A percentile compares a stretch with the other conserved stretches of the same genome.
Evolutionary conservation across 805 yeast species (phyloP).

Genomic region (Candida incommunis): DNA sequence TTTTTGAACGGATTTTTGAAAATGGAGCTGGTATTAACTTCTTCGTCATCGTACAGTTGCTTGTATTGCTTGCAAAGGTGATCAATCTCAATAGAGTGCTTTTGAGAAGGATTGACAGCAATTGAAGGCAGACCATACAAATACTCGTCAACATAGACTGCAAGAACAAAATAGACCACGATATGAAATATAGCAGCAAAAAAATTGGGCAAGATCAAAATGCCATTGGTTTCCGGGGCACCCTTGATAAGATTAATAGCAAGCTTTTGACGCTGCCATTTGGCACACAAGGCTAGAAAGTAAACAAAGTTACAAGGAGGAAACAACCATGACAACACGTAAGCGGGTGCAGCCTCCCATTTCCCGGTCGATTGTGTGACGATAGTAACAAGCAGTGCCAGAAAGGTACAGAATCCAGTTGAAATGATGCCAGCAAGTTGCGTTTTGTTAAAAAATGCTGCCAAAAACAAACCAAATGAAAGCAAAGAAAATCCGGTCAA

Average conservation of each 20-base stretch:
- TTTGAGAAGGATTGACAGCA: background rate
- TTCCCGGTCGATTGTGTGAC: constrained; percentile 14
- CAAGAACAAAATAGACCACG: background rate
- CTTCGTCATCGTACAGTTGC: background rate
- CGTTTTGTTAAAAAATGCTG: constrained; percentile 18
- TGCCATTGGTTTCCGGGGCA: constrained; percentile 15
- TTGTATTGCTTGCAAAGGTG: background rate
- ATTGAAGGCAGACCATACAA: background rate
- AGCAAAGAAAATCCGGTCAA: constrained; percentile 19
- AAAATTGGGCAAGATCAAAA: background rate
- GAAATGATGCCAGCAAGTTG: constrained; percentile 21
- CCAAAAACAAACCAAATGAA: constrained; percentile 19
- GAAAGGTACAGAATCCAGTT: constrained; percentile 18
- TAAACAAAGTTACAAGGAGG: constrained; percentile 24
- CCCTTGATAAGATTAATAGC: constrained; percentile 13
- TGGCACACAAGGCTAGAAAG: constrained; percentile 19
- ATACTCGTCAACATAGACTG: background rate
- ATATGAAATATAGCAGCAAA: background rate
- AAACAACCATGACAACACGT: constrained; percentile 18
- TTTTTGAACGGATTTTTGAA: background rate
- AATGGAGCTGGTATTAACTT: background rate
- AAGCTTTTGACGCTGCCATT: constrained; percentile 15
- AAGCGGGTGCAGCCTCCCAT: constrained; percentile 14
- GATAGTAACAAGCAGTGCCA: constrained; percentile 20
- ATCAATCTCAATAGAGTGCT: background rate